A percentile compares a stretch with the other conserved stretches of the same genome.
Evolutionary conservation across 805 yeast species (phyloP).

Genomic region (Nakazawaea populi): DNA sequence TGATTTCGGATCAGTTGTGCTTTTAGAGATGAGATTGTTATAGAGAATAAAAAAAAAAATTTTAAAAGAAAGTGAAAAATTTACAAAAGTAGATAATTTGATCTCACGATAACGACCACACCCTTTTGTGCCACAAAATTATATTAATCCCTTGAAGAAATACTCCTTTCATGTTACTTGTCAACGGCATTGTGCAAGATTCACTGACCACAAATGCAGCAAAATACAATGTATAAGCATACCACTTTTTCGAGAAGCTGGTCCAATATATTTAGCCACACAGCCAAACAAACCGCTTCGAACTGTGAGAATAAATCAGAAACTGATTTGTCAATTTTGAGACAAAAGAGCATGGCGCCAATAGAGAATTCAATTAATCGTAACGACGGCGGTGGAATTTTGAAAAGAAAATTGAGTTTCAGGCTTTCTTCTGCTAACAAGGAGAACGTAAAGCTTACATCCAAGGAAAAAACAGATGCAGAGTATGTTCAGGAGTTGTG

Average conservation of each 20-base stretch:
- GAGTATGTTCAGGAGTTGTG: neutral
- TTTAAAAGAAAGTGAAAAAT: neutral
- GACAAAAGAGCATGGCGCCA: neutral
- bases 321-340: neutral
- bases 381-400: neutral
- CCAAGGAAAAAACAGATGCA: neutral
- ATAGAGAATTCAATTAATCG: neutral
- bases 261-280: conserved; percentile 3
- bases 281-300: neutral
- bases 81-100: neutral
- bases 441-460: neutral
- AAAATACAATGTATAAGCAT: conserved; percentile 4
- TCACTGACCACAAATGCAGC: neutral
- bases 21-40: neutral
- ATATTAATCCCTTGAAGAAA: no score
- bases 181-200: neutral
- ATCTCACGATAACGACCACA: neutral
- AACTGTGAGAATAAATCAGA: neutral
- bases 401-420: neutral
- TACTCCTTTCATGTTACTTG: no score
- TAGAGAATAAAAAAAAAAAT: neutral
- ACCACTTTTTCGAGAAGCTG: conserved; percentile 1
- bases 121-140: neutral
- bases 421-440: neutral
- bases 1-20: neutral